phyloP scores from a whole-genome alignment of 345 rosid genomes.

The Adansonia digitata region DNA sequence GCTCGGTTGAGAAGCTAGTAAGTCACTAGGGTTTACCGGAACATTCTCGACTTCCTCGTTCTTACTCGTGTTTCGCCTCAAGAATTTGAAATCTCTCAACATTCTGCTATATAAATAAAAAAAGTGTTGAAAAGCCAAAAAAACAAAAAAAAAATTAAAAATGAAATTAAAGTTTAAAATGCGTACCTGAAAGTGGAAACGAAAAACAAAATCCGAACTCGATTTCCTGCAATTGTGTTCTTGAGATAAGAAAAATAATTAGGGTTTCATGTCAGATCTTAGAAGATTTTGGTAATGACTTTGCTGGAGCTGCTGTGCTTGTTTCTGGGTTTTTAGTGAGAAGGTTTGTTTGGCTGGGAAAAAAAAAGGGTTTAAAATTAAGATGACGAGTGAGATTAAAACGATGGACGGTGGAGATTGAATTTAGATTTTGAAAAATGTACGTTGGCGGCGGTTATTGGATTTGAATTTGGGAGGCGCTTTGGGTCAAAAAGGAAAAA shows the following conservation, averaged over 20 bases:
- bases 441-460: conserved; percentile 33
- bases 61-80: conserved; percentile 53
- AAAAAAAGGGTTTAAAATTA: neutral
- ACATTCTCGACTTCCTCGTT: conserved; percentile 73
- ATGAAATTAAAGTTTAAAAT: neutral
- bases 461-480: conserved; percentile 43
- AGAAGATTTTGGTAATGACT: neutral
- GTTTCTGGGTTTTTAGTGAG: neutral
- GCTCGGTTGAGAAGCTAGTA: conserved; percentile 38
- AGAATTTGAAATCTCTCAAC: conserved; percentile 62
- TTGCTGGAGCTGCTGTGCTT: neutral
- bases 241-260: neutral
- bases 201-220: conserved; percentile 36
- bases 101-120: conserved; percentile 30
- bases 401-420: conserved; percentile 43
- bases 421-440: conserved; percentile 18
- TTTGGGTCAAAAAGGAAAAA: conserved; percentile 11
- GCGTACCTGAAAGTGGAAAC: conserved; percentile 40
- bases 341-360: neutral
- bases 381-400: neutral
- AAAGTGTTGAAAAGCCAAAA: neutral
- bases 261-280: conserved; percentile 8
- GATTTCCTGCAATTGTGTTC: conserved; percentile 21
- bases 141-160: neutral
- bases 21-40: conserved; percentile 50